Percentiles rank a stretch among this genome's conserved stretches.
These are phyloP conservation scores for Leucocoprinus leucothites DNA, from an alignment of 768 basidiomycete species.

Conservation along the genomic window DNA sequence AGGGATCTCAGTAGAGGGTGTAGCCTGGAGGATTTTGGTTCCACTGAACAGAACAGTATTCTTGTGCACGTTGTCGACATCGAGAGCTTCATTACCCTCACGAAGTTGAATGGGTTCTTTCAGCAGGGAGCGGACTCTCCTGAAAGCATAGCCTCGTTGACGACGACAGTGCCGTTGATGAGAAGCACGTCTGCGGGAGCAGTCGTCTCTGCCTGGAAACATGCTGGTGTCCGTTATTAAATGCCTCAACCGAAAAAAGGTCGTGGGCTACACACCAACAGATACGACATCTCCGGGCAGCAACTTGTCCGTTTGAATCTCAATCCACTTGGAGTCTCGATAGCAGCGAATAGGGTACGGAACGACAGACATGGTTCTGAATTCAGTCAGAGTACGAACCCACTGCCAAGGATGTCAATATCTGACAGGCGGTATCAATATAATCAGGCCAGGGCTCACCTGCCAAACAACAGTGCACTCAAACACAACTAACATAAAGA, in stretches of 20 bases:
- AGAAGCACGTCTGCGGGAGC: conserved; percentile 93
- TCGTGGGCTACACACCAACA: conserved; percentile 45
- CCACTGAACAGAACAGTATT: conserved; percentile 91
- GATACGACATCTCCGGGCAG: conserved; percentile 92
- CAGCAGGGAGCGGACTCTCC: conserved; percentile 96
- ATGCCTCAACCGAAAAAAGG: conserved; percentile 1
- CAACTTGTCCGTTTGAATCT: conserved; percentile 80
- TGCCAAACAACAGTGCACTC: conserved; percentile 99
- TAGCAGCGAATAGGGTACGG: conserved; percentile 86
- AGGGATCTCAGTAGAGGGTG: conserved; percentile 39
- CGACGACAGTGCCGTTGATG: conserved; percentile 90
- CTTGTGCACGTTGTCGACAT: conserved; percentile 85
- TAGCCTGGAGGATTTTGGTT: conserved; percentile 93
- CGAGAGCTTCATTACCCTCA: conserved; percentile 69
- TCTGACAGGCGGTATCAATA: not conserved
- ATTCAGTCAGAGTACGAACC: conserved; percentile 90
- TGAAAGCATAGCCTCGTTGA: conserved; percentile 99
- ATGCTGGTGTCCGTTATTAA: conserved; percentile 36
- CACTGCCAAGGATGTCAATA: conserved; percentile 48
- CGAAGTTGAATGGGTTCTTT: conserved; percentile 93
- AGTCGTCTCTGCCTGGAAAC: conserved; percentile 74
- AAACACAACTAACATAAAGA: conserved; percentile 98
- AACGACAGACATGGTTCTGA: conserved; percentile 92
- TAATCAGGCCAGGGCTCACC: conserved; percentile 42
- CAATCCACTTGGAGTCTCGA: conserved; percentile 77